Conservation (phyloP, 2,329 filamentous ascomycete genomes). For the Claviceps fusiformis region DNA sequence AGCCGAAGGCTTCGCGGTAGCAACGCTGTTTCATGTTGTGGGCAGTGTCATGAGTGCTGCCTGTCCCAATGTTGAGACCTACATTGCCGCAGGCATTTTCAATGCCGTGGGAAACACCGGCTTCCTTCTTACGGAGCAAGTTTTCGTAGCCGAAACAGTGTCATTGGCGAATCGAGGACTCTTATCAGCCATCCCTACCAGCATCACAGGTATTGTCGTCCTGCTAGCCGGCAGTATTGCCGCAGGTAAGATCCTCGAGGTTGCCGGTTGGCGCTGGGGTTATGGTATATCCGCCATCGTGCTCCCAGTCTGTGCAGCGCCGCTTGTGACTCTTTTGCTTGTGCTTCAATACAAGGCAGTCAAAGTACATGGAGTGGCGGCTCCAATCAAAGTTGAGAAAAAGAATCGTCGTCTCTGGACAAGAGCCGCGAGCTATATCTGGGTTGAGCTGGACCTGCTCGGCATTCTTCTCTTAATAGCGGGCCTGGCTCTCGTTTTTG, state of each 20-base stretch:
- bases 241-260: constrained; percentile 19
- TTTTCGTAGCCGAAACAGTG: constrained; percentile 51
- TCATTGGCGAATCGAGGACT: constrained; percentile 46
- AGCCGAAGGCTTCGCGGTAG: constrained; percentile 35
- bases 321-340: constrained; percentile 19
- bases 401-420: constrained; percentile 8
- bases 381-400: constrained; percentile 1
- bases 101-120: constrained; percentile 40
- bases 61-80: constrained; percentile 37
- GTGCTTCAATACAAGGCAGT: constrained; percentile 17
- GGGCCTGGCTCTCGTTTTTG: constrained; percentile 20
- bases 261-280: constrained; percentile 28
- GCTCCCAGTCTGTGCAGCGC: constrained; percentile 19
- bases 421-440: constrained; percentile 12
- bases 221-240: constrained; percentile 19
- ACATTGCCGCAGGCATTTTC: constrained; percentile 42
- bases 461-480: constrained; percentile 19
- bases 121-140: constrained; percentile 20
- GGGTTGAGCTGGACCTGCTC: constrained; percentile 20
- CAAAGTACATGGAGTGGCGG: constrained; percentile 8
- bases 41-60: constrained; percentile 45
- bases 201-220: constrained; percentile 18
- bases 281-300: constrained; percentile 28
- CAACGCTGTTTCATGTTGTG: constrained; percentile 18
- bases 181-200: constrained; percentile 43